Evolutionary conservation across 2,329 filamentous ascomycete genomes (phyloP), one percentile per base, ranked within the genome.

Genomic region (Scopulariopsis brevicaulis): DNA sequence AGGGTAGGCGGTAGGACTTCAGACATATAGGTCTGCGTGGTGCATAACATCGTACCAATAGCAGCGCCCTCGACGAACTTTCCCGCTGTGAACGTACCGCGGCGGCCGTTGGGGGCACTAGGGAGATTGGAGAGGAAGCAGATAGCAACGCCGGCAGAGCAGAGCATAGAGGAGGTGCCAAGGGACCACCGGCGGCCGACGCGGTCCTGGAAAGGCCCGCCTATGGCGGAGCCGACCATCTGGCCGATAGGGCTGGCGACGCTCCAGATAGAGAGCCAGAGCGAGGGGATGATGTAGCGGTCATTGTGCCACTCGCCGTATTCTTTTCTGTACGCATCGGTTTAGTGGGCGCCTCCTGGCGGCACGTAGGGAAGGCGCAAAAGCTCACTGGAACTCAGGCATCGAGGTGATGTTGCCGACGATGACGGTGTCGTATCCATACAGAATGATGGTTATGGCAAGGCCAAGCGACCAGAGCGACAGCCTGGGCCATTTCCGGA

Each of bases 11-110:
- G 76, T 1, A 75, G 65, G 20, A 77, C 73, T 60, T 80, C 77
- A 18, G 76, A 78, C 62, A 78, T 71, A 65, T 78, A 79, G 0
- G 77, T 79, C 59, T 75, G 69, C 4, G 69, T 68, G 8, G 71
- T 70, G 48, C 71, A 68, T 65, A 74, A 73, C 56, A 76, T 67
- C 53, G 74, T 70, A 14, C 77, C 77, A 43, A 77, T 71, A 1
- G 73, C 68, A 54, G 71, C 64, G 11, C 77, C 76, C 58, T 77
- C 73, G 24, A 77, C 63, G 20, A 74, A 66, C 59, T 77, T 76
- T 40, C 73, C 76, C 1, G 69, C 67, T 4, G 78, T 68, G 62
- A 78, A 78, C 12, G 74, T 62, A 32, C 66, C 65, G 4, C 73
- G 67, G 18, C 71, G 69, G 12, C 60, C 58, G 15, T 40, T 18